Base-by-base conservation (phyloP, 495 filamentous ascomycete genomes). In the Penicillium longicatenatum region DNA sequence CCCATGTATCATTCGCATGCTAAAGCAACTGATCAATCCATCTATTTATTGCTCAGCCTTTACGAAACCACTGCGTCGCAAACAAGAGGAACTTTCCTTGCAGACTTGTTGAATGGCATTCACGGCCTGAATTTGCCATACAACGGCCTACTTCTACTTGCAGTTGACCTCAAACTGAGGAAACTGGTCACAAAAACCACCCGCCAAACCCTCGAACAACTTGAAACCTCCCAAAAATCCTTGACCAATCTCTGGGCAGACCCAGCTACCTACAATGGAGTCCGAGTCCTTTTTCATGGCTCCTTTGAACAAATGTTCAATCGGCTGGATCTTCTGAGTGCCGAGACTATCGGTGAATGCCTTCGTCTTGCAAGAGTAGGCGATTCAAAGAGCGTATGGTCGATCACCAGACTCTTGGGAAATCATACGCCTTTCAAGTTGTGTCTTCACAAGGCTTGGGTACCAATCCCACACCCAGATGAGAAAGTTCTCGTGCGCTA, bases 381-480 rank as follows among this genome's bases (percentile, higher is more conserved):
- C 6, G 61, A 74, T 52, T 67, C 70, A n/a, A 37, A 55, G 14
- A 62, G 54, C 22, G 61, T 73, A 22, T 73, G 69, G 67, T 67
- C 69, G 16, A 29, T 78, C 20, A 55, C 77, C 26, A 66, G 71
- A 47, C 55, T 79, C 6, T 63, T 79, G 20, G 62, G 67, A 21
- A 67, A 64, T 11, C 75, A 79, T 37, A 76, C 69, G 0, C 72
- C 77, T 0, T 60, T 79, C 33, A 76, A 78, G 37, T 47, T 78
- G 3, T 70, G 69, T 20, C 54, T 80, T 4, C 56, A 74, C 26
- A 73, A 65, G 48, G 67, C 74, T 1, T 75, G 70, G 67, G 52
- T 56, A 9, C 64, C 64, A 2, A 50, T 69, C 1, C 67, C 69
- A 9, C 58, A 70, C 24, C 65, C 70, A 1, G 68, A 69, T 21